Conservation (phyloP, 768 basidiomycete genomes). For the Mycena chlorophos region DNA sequence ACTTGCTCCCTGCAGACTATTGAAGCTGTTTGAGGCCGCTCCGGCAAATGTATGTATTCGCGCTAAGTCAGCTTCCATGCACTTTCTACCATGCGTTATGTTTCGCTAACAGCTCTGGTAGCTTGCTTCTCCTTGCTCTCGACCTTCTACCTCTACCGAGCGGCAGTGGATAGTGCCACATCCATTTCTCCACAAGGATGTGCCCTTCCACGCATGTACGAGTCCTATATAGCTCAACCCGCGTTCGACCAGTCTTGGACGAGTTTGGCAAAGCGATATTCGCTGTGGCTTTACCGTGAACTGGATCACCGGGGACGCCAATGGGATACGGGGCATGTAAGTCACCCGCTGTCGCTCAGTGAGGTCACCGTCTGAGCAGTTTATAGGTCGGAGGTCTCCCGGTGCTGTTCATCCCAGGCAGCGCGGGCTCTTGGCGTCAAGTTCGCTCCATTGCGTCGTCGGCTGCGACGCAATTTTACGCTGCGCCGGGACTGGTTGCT, state of each 20-base stretch:
- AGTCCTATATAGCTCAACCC: slow-evolving; percentile 77
- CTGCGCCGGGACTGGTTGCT: slow-evolving; percentile 56
- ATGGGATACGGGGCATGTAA: slow-evolving; percentile 71
- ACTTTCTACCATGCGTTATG: background rate
- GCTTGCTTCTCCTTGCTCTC: slow-evolving; percentile 37
- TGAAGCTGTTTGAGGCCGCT: too few relatives aligned
- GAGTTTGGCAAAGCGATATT: slow-evolving; percentile 71
- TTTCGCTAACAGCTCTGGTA: slow-evolving; percentile 31
- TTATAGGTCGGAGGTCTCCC: slow-evolving; percentile 57
- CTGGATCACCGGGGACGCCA: slow-evolving; percentile 38
- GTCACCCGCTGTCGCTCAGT: slow-evolving; percentile 5
- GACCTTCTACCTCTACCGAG: slow-evolving; percentile 40
- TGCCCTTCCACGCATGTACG: slow-evolving; percentile 95
- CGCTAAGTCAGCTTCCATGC: too few relatives aligned
- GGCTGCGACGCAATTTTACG: slow-evolving; percentile 77
- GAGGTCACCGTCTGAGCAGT: too few relatives aligned
- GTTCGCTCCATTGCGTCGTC: slow-evolving; percentile 94
- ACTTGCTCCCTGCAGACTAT: too few relatives aligned
- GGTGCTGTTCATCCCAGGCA: slow-evolving; percentile 96
- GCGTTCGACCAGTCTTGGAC: slow-evolving; percentile 71
- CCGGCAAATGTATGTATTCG: too few relatives aligned
- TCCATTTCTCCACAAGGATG: slow-evolving; percentile 86
- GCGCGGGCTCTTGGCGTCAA: slow-evolving; percentile 93
- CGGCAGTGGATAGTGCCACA: slow-evolving; percentile 45
- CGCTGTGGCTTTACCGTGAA: slow-evolving; percentile 90